Base-by-base conservation (phyloP, 192 early-diverging fungal genomes). In the Thamnidium elegans region DNA sequence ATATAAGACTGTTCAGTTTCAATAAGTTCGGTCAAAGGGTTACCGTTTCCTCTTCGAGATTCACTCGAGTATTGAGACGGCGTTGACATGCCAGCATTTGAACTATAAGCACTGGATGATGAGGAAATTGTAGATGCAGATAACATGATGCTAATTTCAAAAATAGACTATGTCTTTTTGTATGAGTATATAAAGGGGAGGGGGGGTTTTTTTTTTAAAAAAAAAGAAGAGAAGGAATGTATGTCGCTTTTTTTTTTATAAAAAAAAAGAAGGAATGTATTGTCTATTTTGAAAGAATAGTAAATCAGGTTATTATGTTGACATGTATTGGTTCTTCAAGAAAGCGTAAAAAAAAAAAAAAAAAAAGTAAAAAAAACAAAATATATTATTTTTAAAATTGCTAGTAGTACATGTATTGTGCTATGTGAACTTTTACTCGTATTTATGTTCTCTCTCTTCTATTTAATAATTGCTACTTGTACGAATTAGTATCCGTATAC, bases 1-100 rank as follows among this genome's bases (percentile, higher is more conserved):
- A 86, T 62, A 65, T 83, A 86, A 43, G 67, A 67, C 36, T 80
- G 69, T 73, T 86, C 84, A 1, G 81, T 76, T 23, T 83, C 84
- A 1, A 83, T 70, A 20, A 86, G 66, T 30, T 86, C 81, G 1
- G 60, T 78, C 5, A 86, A 56, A 1, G 80, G 84, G 43, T 81
- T 83, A 9, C 42, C 36, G 42, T 42, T 59, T 9, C 30, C 7
- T 44, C 58, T 70, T 32, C 42, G 42, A 10, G 62, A 44, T 0
- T 58, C 62, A 42, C 50, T 64, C 39, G 53, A 64, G 45, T 58
- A 56, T 48, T 66, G 62, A 51, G 69, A 70, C 32, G 68, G 58
- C 20, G 68, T 64, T 36, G 56, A 50, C 36, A 39, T 39, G 36
- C 36, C 36, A 26, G 55, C 44, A 34, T 55, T 36, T 43, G 55